phyloP scores from a whole-genome alignment of 192 early-diverging fungal genomes.

The Coemansia sp. region DNA sequence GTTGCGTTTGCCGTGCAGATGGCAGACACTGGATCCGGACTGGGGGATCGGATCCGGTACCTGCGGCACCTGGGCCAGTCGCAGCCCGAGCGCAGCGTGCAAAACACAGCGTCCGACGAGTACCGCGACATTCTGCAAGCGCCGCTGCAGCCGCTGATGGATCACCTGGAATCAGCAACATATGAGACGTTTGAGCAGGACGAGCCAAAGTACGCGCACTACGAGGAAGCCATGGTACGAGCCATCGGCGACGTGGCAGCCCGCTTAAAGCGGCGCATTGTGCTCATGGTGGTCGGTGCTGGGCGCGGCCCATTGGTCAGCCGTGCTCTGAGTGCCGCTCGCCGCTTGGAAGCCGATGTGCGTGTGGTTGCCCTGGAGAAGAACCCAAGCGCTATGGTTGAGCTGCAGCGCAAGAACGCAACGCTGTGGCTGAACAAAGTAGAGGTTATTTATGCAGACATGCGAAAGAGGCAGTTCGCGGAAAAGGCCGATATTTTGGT shows the following conservation, averaged over 20 bases:
- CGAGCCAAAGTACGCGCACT: constrained; percentile 89
- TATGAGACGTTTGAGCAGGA: constrained; percentile 98
- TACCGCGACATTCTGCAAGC: constrained; percentile 91
- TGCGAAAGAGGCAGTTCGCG: constrained; percentile 78
- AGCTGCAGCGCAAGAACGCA: constrained; percentile 70
- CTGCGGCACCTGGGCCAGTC: constrained; percentile 68
- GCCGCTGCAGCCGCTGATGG: constrained; percentile 88
- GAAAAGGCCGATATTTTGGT: constrained; percentile 89
- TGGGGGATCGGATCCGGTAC: constrained; percentile 60
- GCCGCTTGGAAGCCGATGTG: constrained; percentile 59
- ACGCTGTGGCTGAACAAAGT: constrained; percentile 79
- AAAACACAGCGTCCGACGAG: constrained; percentile 56
- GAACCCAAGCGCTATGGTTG: constrained; percentile 93
- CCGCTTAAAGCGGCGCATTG: constrained; percentile 11
- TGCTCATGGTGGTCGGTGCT: constrained; percentile 92
- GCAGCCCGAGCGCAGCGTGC: constrained; percentile 57
- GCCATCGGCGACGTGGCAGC: constrained; percentile 57
- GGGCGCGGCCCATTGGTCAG: constrained; percentile 94
- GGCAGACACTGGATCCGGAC: background rate
- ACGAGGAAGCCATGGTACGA: constrained; percentile 70
- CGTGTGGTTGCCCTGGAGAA: constrained; percentile 90
- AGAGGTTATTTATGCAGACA: constrained; percentile 82
- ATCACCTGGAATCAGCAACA: constrained; percentile 89
- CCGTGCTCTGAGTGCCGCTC: constrained; percentile 77
- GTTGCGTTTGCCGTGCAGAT: constrained; percentile 31